These are phyloP conservation scores for Astrothelium macrocarpum DNA, from an alignment of 495 filamentous ascomycete species.

Conservation along the genomic window DNA sequence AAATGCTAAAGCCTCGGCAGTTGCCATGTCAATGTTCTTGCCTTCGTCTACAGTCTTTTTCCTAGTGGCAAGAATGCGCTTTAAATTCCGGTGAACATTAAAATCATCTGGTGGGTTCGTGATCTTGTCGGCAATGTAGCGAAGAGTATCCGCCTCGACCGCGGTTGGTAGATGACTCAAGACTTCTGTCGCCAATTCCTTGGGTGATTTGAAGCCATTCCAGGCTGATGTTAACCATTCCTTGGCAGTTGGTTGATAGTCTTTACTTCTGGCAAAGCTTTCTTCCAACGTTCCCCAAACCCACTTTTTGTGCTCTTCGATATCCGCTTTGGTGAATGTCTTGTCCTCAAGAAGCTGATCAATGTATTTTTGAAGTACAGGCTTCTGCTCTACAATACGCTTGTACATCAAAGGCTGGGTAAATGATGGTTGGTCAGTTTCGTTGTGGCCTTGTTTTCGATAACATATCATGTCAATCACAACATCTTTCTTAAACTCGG, in stretches of 20 bases:
- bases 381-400: conserved; percentile 71
- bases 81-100: conserved; percentile 82
- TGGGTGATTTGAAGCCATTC: conserved; percentile 98
- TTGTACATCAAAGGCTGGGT: conserved; percentile 99
- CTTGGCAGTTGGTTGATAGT: conserved; percentile 91
- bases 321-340: conserved; percentile 93
- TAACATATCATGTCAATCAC: conserved; percentile 98
- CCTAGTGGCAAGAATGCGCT: conserved; percentile 84
- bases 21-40: conserved; percentile 94
- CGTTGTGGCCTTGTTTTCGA: conserved; percentile 97
- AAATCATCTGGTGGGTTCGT: conserved; percentile 72
- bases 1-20: conserved; percentile 92
- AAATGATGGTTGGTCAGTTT: conserved; percentile 98
- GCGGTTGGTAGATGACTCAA: conserved; percentile 86
- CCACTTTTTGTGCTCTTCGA: conserved; percentile 99
- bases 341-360: conserved; percentile 79
- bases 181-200: conserved; percentile 90
- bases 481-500: conserved; percentile 93
- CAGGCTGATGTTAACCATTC: conserved; percentile 98
- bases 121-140: conserved; percentile 70
- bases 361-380: conserved; percentile 78
- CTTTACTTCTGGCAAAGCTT: conserved; percentile 91
- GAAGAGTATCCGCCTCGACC: conserved; percentile 56
- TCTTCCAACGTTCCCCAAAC: conserved; percentile 98
- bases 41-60: conserved; percentile 91